Base-by-base conservation (phyloP, 192 early-diverging fungal species). In the Backusella westeae region DNA sequence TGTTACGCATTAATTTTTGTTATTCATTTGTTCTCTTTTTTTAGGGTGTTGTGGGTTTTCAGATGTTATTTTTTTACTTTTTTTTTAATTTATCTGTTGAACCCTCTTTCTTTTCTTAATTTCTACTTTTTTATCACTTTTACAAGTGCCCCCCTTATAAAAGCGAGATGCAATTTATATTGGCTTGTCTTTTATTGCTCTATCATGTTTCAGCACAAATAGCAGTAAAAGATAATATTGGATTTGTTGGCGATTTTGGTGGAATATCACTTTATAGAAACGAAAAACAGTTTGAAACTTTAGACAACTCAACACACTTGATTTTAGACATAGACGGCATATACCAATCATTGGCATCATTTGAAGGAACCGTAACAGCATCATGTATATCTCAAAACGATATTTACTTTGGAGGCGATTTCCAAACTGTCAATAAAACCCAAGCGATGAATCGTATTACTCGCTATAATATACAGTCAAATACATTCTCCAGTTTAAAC, bases 351-450 rank as follows among this genome's bases (percentile, higher is more conserved):
- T 23, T 69, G 23, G 49, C 75, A 3, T 70, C 34, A 0, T 38
- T 76, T 32, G 68, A 74, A 10, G 75, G 75, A n/a, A 49, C 49
- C 34, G 74, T 81, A 32, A 63, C 34, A 6, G 29, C 71, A 1
- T 34, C 66, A 5, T 81, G 80, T 21, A 17, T 67, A 52, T 69
- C 73, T 15, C 36, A 63, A 14, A 29, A 69, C 29, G 63, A 52
- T 63, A 46, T 81, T 26, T 83, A 80, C 32, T 67, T 83, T 35
- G 82, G 65, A 12, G 82, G 82, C 4, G 38, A 70, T 19, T 83
- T 83, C 36, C 36, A 78, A 23, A 63, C 65, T 36, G 26, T 75
- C 32, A 78, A 71, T 52, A 36, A 59, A n/a, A 65, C 41, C 14
- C 32, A 32, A 3, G 34, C 19, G 17, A 23, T 63, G 26, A 71